A percentile compares a stretch with the other conserved stretches of the same genome.
Evolutionary conservation across 768 basidiomycete species (phyloP).

Genomic region (Tulasnella sp.): DNA sequence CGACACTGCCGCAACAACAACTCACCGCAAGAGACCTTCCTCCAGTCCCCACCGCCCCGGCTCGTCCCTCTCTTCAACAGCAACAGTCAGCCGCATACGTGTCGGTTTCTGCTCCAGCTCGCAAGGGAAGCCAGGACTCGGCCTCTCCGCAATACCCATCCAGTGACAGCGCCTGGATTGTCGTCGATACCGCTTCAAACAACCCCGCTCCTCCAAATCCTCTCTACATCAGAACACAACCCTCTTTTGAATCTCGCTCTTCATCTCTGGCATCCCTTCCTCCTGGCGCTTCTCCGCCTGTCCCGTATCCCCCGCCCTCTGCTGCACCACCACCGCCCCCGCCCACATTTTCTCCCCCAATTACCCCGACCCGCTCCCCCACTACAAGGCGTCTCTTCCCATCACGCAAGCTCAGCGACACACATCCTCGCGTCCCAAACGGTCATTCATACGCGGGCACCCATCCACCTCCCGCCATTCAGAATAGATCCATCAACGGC

Average conservation of each 20-base stretch:
- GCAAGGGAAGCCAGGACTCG: too few relatives aligned
- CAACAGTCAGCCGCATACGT: too few relatives aligned
- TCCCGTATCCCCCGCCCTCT: neutral
- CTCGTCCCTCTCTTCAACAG: too few relatives aligned
- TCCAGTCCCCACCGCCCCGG: too few relatives aligned
- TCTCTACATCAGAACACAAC: neutral
- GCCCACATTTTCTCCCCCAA: neutral
- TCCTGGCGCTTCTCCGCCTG: slow-evolving; percentile 14
- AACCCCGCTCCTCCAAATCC: neutral
- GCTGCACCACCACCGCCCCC: neutral
- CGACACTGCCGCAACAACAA: too few relatives aligned
- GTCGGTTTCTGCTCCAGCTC: too few relatives aligned
- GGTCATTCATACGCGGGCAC: too few relatives aligned
- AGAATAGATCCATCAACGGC: neutral
- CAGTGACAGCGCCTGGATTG: neutral
- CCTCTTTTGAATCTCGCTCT: slow-evolving; percentile 11
- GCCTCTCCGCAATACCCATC: too few relatives aligned
- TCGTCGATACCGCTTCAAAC: neutral
- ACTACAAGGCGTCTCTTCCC: neutral
- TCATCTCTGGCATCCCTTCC: slow-evolving; percentile 14
- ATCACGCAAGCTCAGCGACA: neutral
- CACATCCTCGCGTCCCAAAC: neutral
- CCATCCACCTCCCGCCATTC: neutral
- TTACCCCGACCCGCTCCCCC: neutral
- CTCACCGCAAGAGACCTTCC: too few relatives aligned